Conservation (phyloP, 441 rosid species). For the Populus hybrid region DNA sequence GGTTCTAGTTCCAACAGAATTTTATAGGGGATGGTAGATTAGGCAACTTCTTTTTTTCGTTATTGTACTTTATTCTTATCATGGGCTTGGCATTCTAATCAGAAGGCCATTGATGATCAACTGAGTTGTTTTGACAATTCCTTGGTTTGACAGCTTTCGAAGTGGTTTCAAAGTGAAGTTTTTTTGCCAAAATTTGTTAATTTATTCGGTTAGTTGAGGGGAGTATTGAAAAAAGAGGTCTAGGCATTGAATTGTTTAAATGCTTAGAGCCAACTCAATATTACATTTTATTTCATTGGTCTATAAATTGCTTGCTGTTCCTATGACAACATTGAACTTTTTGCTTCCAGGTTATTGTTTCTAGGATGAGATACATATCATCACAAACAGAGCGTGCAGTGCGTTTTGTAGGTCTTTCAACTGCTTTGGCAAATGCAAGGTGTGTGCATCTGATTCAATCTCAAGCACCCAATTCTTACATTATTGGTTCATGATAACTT, state of each 20-base stretch:
- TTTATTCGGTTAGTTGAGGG: neutral
- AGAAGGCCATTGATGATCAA: neutral
- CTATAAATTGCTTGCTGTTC: conserved; percentile 14
- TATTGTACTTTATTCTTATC: neutral
- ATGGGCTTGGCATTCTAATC: neutral
- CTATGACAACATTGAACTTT: conserved; percentile 7
- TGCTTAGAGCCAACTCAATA: neutral
- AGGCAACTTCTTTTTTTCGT: neutral
- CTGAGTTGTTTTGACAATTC: neutral
- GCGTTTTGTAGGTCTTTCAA: conserved; percentile 96
- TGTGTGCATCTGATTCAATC: conserved; percentile 28
- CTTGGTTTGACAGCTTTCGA: neutral
- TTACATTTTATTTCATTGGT: conserved; percentile 2
- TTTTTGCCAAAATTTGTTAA: neutral
- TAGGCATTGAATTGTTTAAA: neutral
- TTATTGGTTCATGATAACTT: no score
- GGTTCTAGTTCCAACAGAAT: neutral
- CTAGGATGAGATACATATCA: conserved; percentile 99
- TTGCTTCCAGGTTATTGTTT: conserved; percentile 85
- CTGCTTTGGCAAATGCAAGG: conserved; percentile 99
- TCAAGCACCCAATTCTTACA: neutral
- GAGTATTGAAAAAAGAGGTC: neutral
- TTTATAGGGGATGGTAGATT: neutral
- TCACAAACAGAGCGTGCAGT: conserved; percentile 94
- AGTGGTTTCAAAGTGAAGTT: neutral